These are phyloP conservation scores for Komagataella pseudopastoris DNA, from an alignment of 805 yeast genomes.

Conservation along the genomic window DNA sequence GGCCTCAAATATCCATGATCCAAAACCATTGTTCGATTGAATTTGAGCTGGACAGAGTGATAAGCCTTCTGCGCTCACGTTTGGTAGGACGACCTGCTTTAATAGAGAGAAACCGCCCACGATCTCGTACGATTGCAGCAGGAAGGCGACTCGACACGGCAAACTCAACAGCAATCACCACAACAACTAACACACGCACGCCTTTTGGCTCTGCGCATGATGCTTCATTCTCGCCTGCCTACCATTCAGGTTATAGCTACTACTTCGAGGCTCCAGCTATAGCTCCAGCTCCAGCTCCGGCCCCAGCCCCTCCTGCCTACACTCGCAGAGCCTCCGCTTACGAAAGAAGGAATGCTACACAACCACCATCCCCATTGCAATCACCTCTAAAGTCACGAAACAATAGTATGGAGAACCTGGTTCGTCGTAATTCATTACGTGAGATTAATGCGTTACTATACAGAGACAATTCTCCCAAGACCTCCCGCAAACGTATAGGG, in stretches of 20 bases:
- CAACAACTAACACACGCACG: background rate
- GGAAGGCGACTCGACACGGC: background rate
- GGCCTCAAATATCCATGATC: slow-evolving; percentile 84
- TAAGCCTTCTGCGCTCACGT: slow-evolving; percentile 12
- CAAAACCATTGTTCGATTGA: slow-evolving; percentile 86
- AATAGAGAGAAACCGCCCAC: background rate
- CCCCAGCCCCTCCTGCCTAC: background rate
- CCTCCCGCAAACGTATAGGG: background rate
- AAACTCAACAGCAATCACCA: background rate
- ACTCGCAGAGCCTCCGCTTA: background rate
- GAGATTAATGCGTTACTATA: background rate
- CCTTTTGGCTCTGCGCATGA: background rate
- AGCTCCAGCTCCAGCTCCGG: background rate
- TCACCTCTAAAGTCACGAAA: background rate
- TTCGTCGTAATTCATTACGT: background rate
- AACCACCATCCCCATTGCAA: background rate
- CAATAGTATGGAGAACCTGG: background rate
- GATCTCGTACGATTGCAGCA: background rate
- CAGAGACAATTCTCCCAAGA: background rate
- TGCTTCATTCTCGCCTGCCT: background rate
- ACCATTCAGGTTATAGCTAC: background rate
- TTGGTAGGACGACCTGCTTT: background rate
- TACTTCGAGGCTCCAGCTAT: background rate
- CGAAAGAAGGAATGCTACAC: background rate
- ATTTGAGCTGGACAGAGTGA: slow-evolving; percentile 72